Percentiles rank a stretch among this genome's conserved stretches.
Conservation (phyloP, 257 asterid species). For the Salvia hispanica region DNA sequence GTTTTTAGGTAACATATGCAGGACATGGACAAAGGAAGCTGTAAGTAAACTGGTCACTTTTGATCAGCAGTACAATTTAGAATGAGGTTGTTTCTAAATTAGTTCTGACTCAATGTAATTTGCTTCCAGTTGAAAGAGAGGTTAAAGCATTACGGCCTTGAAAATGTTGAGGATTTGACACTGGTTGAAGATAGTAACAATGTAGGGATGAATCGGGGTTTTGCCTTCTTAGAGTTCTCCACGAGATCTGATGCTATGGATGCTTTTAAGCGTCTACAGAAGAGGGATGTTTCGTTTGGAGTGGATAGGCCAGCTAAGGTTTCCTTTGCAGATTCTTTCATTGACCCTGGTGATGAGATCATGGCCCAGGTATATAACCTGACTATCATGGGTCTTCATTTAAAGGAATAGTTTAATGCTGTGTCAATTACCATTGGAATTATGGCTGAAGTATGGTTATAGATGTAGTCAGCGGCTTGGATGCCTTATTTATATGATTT, state of each 20-base stretch:
- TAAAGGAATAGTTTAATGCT: constrained; percentile 10
- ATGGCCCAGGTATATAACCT: constrained; percentile 90
- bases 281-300: constrained; percentile 90
- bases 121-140: constrained; percentile 84
- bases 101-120: constrained; percentile 46
- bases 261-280: constrained; percentile 94
- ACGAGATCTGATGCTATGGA: constrained; percentile 97
- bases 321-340: constrained; percentile 95
- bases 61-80: constrained; percentile 36
- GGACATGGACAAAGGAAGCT: constrained; percentile 89
- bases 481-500: not conserved
- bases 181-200: constrained; percentile 84
- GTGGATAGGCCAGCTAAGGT: constrained; percentile 95
- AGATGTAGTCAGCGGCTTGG: constrained; percentile 16
- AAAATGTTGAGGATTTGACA: constrained; percentile 84
- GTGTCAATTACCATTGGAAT: constrained; percentile 6
- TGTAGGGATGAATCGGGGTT: constrained; percentile 83
- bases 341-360: constrained; percentile 98
- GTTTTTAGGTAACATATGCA: constrained; percentile 93
- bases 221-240: constrained; percentile 90
- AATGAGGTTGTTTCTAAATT: constrained; percentile 32
- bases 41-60: constrained; percentile 61
- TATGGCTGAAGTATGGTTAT: not conserved
- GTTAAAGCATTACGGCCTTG: constrained; percentile 74
- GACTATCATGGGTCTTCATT: constrained; percentile 34